Percentiles rank a stretch among this genome's conserved stretches.
Evolutionary conservation across 164 flowering plant species (phyloP).

Genomic region (Cinnamomum chago): DNA sequence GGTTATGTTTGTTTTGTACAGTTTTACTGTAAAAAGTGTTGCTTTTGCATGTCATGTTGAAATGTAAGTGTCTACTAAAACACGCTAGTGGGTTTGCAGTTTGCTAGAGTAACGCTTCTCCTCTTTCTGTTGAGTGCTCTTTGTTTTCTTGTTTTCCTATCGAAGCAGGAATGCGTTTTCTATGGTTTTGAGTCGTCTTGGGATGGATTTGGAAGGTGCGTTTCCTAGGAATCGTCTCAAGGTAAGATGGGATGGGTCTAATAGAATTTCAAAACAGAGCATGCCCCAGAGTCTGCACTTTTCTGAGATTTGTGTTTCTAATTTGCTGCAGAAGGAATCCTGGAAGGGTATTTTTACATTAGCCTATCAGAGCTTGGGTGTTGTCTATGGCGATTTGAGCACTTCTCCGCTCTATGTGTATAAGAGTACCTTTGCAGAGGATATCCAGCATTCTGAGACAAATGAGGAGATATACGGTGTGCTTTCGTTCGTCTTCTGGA

Average conservation of each 20-base stretch:
- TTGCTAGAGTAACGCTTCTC: not conserved
- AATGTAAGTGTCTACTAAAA: not conserved
- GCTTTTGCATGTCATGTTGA: not conserved
- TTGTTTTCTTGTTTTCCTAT: not conserved
- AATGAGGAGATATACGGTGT: slow-evolving; percentile 92
- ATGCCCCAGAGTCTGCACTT: not conserved
- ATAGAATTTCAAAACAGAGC: not conserved
- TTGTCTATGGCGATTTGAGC: slow-evolving; percentile 95
- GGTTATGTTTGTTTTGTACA: not conserved
- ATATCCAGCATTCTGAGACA: slow-evolving; percentile 66
- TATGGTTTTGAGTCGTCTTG: slow-evolving; percentile 12
- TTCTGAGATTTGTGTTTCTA: slow-evolving; percentile 10
- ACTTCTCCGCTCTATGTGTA: slow-evolving; percentile 88
- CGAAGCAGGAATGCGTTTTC: slow-evolving; percentile 15
- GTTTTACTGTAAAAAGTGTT: too few relatives aligned
- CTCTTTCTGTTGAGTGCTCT: not conserved
- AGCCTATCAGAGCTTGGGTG: slow-evolving; percentile 95
- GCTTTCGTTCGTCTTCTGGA: slow-evolving; percentile 91
- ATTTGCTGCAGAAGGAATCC: slow-evolving; percentile 64
- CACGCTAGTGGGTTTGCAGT: not conserved
- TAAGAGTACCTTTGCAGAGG: slow-evolving; percentile 78
- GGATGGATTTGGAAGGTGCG: slow-evolving; percentile 64
- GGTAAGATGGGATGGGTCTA: slow-evolving; percentile 42
- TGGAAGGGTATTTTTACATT: slow-evolving; percentile 75
- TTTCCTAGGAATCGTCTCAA: slow-evolving; percentile 29